Percentiles rank a stretch among this genome's conserved stretches.
These are phyloP conservation scores for Hibiscus trionum DNA, from an alignment of 345 rosid genomes.

Conservation along the genomic window DNA sequence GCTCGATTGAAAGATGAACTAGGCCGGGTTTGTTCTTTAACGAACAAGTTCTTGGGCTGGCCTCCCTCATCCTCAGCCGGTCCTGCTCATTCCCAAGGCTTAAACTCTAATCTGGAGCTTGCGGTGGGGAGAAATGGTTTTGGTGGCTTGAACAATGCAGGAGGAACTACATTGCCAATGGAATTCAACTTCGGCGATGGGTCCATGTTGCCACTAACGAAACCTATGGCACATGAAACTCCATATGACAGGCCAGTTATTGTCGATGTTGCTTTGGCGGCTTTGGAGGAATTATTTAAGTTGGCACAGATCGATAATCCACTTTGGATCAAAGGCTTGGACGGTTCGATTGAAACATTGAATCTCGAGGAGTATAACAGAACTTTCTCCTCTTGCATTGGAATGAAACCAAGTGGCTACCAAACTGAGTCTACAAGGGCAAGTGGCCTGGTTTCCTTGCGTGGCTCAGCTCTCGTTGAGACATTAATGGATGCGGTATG, in stretches of 20 bases:
- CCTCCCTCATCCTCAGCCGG: conserved; percentile 27
- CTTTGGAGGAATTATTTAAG: conserved; percentile 55
- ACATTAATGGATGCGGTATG: conserved; percentile 67
- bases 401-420: conserved; percentile 28
- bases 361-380: conserved; percentile 48
- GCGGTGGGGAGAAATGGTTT: conserved; percentile 30
- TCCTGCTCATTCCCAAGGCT: conserved; percentile 25
- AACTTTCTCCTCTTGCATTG: conserved; percentile 27
- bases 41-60: conserved; percentile 53
- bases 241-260: conserved; percentile 26
- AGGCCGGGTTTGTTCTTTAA: conserved; percentile 32
- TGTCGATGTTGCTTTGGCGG: conserved; percentile 40
- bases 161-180: conserved; percentile 19
- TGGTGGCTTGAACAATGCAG: conserved; percentile 5
- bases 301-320: conserved; percentile 38
- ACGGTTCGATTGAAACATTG: conserved; percentile 34
- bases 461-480: conserved; percentile 49
- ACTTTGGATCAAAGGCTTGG: conserved; percentile 44
- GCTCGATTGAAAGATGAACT: conserved; percentile 53
- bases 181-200: conserved; percentile 26
- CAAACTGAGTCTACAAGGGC: conserved; percentile 50
- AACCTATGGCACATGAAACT: conserved; percentile 14
- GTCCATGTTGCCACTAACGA: conserved; percentile 12
- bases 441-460: conserved; percentile 41
- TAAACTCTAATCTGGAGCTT: conserved; percentile 26